Base-by-base conservation (phyloP, 495 filamentous ascomycete genomes). In the Delitschia confertaspora region DNA sequence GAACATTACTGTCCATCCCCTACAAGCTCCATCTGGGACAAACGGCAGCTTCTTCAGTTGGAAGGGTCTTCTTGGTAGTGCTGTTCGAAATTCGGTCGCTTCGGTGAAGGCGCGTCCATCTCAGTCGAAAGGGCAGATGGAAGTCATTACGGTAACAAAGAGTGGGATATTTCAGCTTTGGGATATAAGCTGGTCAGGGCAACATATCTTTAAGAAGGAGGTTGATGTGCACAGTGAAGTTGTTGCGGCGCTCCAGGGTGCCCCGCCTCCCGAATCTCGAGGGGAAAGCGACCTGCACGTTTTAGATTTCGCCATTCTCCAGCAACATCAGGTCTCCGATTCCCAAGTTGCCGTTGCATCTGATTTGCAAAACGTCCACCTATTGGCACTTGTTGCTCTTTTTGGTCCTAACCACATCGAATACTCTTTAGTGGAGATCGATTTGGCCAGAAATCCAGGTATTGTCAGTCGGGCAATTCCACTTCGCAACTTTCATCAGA, bases 151-250 rank as follows among this genome's bases (percentile, higher is more conserved):
- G 45, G 79, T 76, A 21, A 88, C 86, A 8, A 70, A 76, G 4
- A 75, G 76, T 30, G 88, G 85, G 16, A 64, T 76, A 21, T 61
- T 98, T 10, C 79, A 91, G 44, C 72, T 79, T 8, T 98, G 91
- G 91, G 81, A 84, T 57, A 70, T 93, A 3, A 85, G 85, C 55
- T 82, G 88, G 61, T 80, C 83, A 25, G 88, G 88, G 20, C 82
- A 73, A 14, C 72, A 75, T 42, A 63, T 66, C 3, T 59, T 77
- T 27, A 72, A 69, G 47, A 65, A 61, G 35, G 71, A 77, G 35
- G 62, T 69, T 17, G 70, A 78, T 53, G 55, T 68, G 7, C 67
- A 68, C 45, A 45, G 59, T 4, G 57, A 69, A n/a, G 47, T 77
- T 22, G 64, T 38, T 49, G 33, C 47, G 4, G 34, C 55, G 4